A percentile compares a stretch with the other conserved stretches of the same genome.
These are phyloP conservation scores for Insectozyma bohioensis DNA, from an alignment of 1,139 yeast species.

Conservation along the genomic window DNA sequence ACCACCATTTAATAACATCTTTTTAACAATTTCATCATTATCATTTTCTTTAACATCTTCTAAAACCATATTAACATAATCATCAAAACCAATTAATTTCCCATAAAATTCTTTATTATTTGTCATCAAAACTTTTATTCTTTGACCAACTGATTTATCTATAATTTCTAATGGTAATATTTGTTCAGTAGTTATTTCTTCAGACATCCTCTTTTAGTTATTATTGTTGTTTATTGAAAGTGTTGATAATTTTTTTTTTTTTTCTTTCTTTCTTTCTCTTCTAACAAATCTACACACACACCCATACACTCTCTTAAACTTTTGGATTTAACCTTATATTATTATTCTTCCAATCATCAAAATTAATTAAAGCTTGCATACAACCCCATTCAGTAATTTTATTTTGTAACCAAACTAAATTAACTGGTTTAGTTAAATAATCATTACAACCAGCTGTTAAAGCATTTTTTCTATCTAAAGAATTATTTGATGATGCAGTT, in stretches of 20 bases:
- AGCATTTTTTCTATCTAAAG: constrained; percentile 88
- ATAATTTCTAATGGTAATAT: constrained; percentile 80
- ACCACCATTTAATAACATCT: constrained; percentile 85
- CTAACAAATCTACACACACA: neutral
- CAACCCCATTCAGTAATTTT: constrained; percentile 96
- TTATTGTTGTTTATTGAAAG: neutral
- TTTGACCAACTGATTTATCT: constrained; percentile 82
- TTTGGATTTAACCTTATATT: constrained; percentile 15
- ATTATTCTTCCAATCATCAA: constrained; percentile 81
- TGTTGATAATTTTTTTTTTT: constrained; percentile 1
- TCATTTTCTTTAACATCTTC: constrained; percentile 72
- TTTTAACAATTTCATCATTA: constrained; percentile 47
- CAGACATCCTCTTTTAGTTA: neutral
- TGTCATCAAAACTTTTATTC: constrained; percentile 75
- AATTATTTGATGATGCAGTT: constrained; percentile 82
- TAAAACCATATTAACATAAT: constrained; percentile 88
- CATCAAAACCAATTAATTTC: constrained; percentile 88
- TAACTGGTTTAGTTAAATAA: constrained; percentile 94
- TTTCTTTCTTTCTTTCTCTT: constrained; percentile 2
- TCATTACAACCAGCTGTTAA: constrained; percentile 97
- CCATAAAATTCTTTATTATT: constrained; percentile 80
- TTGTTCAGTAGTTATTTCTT: constrained; percentile 18
- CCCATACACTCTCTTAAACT: neutral
- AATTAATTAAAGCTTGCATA: constrained; percentile 96
- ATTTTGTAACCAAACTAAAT: constrained; percentile 88